Evolutionary conservation across 2,329 filamentous ascomycete genomes (phyloP).

Genomic region (Ophiosphaerella herpotricha): DNA sequence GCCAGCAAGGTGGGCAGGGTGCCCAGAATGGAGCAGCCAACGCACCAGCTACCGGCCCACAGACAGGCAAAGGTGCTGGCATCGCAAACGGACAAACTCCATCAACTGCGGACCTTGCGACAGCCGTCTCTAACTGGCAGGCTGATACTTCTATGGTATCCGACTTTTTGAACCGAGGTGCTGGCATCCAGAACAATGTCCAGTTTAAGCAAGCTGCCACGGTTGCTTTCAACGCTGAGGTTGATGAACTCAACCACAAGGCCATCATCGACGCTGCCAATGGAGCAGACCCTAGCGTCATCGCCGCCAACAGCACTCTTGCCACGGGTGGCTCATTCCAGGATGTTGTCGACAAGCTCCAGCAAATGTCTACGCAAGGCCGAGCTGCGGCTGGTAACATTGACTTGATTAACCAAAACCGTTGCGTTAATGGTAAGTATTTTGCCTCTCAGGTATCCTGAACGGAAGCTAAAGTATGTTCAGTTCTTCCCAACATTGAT

Average conservation of each 20-base stretch:
- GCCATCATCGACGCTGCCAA: conserved; percentile 41
- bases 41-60: conserved; percentile 7
- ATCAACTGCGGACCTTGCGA: conserved; percentile 33
- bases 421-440: conserved; percentile 37
- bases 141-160: conserved; percentile 47
- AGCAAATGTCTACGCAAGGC: conserved; percentile 43
- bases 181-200: conserved; percentile 39
- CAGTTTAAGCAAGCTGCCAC: conserved; percentile 44
- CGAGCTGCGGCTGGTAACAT: conserved; percentile 38
- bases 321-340: conserved; percentile 44
- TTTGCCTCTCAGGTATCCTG: neutral
- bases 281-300: conserved; percentile 31
- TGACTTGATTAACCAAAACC: conserved; percentile 45
- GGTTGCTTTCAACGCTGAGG: conserved; percentile 45
- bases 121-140: conserved; percentile 44
- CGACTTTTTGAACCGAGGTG: conserved; percentile 43
- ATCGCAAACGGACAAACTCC: conserved; percentile 32
- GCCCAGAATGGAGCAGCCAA: conserved; percentile 10
- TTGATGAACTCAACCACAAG: conserved; percentile 47
- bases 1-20: conserved; percentile 4
- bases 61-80: conserved; percentile 23
- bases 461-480: conserved; percentile 4
- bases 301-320: conserved; percentile 44
- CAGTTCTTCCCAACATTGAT: conserved; percentile 44
- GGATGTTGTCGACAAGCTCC: conserved; percentile 46